Percentiles rank a stretch among this genome's conserved stretches.
These are phyloP conservation scores for Penicillium palitans DNA, from an alignment of 2,329 filamentous ascomycete species.

Conservation along the genomic window DNA sequence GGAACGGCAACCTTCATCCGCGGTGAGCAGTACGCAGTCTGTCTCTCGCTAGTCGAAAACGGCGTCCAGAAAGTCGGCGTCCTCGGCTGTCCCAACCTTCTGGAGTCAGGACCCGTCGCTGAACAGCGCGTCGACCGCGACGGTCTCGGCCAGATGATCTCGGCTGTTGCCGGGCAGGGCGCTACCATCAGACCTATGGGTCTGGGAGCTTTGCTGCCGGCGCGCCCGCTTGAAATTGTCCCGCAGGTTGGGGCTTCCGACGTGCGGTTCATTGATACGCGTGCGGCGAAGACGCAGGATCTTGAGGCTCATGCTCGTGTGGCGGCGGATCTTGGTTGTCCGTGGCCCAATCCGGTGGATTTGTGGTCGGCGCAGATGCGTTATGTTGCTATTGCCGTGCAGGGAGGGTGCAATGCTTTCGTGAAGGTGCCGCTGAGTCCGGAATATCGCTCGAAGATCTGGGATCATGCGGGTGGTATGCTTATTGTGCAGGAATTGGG, in stretches of 20 bases:
- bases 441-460: constrained; percentile 51
- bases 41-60: constrained; percentile 58
- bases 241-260: constrained; percentile 30
- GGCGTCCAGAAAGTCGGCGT: constrained; percentile 60
- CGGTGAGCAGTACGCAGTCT: constrained; percentile 64
- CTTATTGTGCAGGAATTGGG: constrained; percentile 54
- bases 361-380: constrained; percentile 57
- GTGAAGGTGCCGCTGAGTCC: constrained; percentile 49
- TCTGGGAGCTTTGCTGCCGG: constrained; percentile 33
- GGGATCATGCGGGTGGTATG: constrained; percentile 58
- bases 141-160: constrained; percentile 53
- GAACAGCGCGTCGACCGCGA: constrained; percentile 46
- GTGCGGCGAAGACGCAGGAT: constrained; percentile 39
- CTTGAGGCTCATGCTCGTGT: constrained; percentile 42
- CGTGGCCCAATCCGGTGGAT: constrained; percentile 51
- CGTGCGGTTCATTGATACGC: constrained; percentile 50
- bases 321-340: constrained; percentile 41
- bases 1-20: constrained; percentile 63
- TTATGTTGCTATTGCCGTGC: constrained; percentile 53
- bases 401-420: constrained; percentile 51
- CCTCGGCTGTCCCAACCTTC: constrained; percentile 63
- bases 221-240: constrained; percentile 32
- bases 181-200: constrained; percentile 43
- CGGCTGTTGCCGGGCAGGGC: constrained; percentile 51
- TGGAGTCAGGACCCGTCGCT: constrained; percentile 33